These are phyloP conservation scores for Breynia disticha DNA, from an alignment of 441 rosid species.

Conservation along the genomic window DNA sequence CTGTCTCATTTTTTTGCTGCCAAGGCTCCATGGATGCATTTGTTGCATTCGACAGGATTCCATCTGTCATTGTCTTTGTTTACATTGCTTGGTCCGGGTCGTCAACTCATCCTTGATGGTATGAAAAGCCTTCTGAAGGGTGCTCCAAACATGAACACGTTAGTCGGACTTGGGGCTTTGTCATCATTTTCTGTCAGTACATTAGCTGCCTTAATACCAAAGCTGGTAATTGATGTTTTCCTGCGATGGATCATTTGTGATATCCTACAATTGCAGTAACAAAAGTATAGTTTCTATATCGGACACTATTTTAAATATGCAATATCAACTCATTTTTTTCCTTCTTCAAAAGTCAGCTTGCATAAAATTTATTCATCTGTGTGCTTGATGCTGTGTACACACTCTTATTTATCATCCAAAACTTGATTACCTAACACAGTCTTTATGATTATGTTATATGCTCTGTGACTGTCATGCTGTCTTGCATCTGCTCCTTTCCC, in stretches of 20 bases:
- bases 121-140: slow-evolving; percentile 73
- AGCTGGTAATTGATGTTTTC: slow-evolving; percentile 40
- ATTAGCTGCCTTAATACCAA: slow-evolving; percentile 77
- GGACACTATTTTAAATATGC: no score
- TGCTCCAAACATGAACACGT: slow-evolving; percentile 90
- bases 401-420: no score
- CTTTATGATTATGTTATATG: no score
- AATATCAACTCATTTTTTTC: background rate
- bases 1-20: slow-evolving; percentile 67
- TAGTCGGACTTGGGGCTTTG: slow-evolving; percentile 96
- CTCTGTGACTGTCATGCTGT: no score
- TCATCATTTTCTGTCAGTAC: slow-evolving; percentile 91
- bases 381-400: background rate
- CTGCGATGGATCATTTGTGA: no score
- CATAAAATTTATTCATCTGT: background rate
- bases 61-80: slow-evolving; percentile 80
- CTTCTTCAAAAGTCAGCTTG: background rate
- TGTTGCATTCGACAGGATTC: slow-evolving; percentile 84
- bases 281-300: no score
- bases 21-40: slow-evolving; percentile 70
- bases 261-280: no score
- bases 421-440: no score
- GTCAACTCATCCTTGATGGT: slow-evolving; percentile 80
- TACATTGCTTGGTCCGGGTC: slow-evolving; percentile 95
- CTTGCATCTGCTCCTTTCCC: no score